Conservation (phyloP, 2,329 filamentous ascomycete species). For the Shiraia sp. region DNA sequence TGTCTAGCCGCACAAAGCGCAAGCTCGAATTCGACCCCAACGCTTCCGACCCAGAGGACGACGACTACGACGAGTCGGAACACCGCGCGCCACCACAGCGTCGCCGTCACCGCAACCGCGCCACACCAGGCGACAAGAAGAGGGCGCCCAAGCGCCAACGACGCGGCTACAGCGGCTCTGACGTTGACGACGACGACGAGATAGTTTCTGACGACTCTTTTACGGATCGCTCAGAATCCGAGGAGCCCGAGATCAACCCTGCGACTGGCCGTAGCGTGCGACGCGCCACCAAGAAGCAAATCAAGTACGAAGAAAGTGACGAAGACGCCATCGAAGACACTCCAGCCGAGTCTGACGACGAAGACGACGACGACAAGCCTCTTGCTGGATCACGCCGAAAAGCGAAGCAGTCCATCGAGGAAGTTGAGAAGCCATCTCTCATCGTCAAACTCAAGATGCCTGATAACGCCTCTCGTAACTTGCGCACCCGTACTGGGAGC, state of each 20-base stretch:
- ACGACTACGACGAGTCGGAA: slow-evolving; percentile 42
- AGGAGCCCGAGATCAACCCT: slow-evolving; percentile 59
- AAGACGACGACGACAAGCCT: slow-evolving; percentile 32
- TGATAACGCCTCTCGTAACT: slow-evolving; percentile 20
- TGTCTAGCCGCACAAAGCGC: slow-evolving; percentile 47
- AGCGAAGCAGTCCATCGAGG: slow-evolving; percentile 32
- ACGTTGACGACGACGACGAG: slow-evolving; percentile 53
- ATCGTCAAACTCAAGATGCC: slow-evolving; percentile 49
- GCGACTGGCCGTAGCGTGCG: slow-evolving; percentile 59
- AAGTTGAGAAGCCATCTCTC: slow-evolving; percentile 38
- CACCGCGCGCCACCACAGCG: slow-evolving; percentile 33
- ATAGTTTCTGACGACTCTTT: slow-evolving; percentile 52
- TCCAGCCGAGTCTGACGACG: slow-evolving; percentile 21
- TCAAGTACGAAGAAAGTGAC: slow-evolving; percentile 61
- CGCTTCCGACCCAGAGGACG: slow-evolving; percentile 45
- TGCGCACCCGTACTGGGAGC: slow-evolving; percentile 48
- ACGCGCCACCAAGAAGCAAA: slow-evolving; percentile 57
- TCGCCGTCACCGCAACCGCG: slow-evolving; percentile 29
- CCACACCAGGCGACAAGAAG: slow-evolving; percentile 33
- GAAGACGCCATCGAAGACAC: slow-evolving; percentile 50
- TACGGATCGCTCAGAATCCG: slow-evolving; percentile 44
- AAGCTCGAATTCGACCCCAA: slow-evolving; percentile 46
- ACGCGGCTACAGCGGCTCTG: slow-evolving; percentile 38
- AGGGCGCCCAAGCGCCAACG: slow-evolving; percentile 39
- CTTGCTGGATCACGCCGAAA: slow-evolving; percentile 17